These are phyloP conservation scores for Thecamonas trahens DNA, from an alignment of 78 protist genomes.

Conservation along the genomic window DNA sequence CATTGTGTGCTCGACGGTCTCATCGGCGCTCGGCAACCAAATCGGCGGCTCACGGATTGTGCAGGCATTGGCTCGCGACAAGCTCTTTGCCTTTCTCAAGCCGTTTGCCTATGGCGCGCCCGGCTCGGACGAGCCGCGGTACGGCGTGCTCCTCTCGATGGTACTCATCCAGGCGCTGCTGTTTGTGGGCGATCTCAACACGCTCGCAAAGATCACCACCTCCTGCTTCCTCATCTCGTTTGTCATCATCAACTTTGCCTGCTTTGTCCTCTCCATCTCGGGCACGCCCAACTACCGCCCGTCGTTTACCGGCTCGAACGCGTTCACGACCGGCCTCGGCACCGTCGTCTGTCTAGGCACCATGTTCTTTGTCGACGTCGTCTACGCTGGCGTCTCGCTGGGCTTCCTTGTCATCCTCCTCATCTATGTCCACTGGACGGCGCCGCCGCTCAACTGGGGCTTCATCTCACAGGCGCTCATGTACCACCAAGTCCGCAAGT, in stretches of 20 bases:
- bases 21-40: constrained; percentile 38
- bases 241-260: constrained; percentile 45
- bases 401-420: constrained; percentile 5
- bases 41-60: constrained; percentile 45
- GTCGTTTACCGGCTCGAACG: constrained; percentile 4
- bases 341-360: constrained; percentile 7
- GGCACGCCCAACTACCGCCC: constrained; percentile 58
- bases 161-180: constrained; percentile 12
- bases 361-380: constrained; percentile 17
- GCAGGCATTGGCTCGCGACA: constrained; percentile 41
- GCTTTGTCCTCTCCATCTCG: constrained; percentile 22
- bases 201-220: constrained; percentile 56
- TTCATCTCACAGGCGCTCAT: constrained; percentile 54
- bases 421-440: neutral
- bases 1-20: constrained; percentile 6
- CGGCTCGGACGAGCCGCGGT: constrained; percentile 33
- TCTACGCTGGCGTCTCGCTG: constrained; percentile 1
- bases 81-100: constrained; percentile 1
- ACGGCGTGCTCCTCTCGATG: constrained; percentile 27
- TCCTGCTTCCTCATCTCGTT: constrained; percentile 43
- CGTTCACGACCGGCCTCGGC: constrained; percentile 32
- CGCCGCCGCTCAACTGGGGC: constrained; percentile 35
- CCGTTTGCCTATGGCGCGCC: neutral
- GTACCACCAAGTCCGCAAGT: constrained; percentile 57
- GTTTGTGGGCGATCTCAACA: constrained; percentile 40